phyloP scores from a whole-genome alignment of 345 rosid genomes.

The Carallia brachiata region DNA sequence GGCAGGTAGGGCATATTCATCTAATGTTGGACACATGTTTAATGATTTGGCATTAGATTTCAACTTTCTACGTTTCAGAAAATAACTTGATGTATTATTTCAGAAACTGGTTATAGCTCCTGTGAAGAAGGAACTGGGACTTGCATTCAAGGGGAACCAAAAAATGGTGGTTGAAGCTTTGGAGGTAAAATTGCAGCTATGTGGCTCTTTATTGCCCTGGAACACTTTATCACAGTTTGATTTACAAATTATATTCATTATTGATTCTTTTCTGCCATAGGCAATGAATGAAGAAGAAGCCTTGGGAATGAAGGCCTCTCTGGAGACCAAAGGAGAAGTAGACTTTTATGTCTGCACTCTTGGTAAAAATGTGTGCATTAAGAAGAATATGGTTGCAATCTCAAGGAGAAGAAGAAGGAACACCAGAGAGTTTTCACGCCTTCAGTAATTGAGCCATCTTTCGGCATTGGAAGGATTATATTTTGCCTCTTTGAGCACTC shows the following conservation, averaged over 20 bases:
- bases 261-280: slow-evolving; percentile 30
- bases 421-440: slow-evolving; percentile 90
- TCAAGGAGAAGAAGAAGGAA: slow-evolving; percentile 84
- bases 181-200: slow-evolving; percentile 45
- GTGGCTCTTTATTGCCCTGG: neutral
- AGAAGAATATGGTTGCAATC: slow-evolving; percentile 82
- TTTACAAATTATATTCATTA: neutral
- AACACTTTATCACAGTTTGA: neutral
- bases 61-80: neutral
- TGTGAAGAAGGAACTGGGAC: slow-evolving; percentile 82
- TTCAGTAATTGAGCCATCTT: slow-evolving; percentile 91
- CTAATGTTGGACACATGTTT: no score
- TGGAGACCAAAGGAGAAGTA: slow-evolving; percentile 82
- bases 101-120: slow-evolving; percentile 81
- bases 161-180: slow-evolving; percentile 75
- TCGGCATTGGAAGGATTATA: slow-evolving; percentile 91
- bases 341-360: slow-evolving; percentile 80
- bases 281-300: slow-evolving; percentile 93
- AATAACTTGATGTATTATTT: slow-evolving; percentile 13
- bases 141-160: slow-evolving; percentile 80
- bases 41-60: neutral
- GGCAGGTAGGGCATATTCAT: no score
- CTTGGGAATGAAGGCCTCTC: slow-evolving; percentile 65
- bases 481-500: slow-evolving; percentile 90
- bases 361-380: slow-evolving; percentile 54